Evolutionary conservation across 108 stramenopile genomes (phyloP).

Genomic region (Hondaea fermentalgiana): DNA sequence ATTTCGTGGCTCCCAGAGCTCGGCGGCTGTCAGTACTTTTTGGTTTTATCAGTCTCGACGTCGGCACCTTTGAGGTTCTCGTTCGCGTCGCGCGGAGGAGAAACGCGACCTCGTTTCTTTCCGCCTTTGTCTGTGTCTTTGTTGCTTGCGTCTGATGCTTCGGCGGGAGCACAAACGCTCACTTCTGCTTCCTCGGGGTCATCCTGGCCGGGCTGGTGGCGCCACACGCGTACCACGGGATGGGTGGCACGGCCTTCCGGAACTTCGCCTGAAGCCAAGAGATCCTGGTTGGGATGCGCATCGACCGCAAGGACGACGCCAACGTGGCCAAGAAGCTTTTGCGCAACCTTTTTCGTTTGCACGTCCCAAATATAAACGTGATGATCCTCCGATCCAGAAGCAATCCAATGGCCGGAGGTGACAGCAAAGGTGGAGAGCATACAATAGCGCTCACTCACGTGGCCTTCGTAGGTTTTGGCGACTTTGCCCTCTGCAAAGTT

Average conservation of each 20-base stretch:
- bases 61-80: too few relatives aligned
- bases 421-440: conserved; percentile 58
- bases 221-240: not conserved
- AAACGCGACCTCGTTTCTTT: too few relatives aligned
- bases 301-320: not conserved
- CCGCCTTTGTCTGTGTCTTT: too few relatives aligned
- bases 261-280: not conserved
- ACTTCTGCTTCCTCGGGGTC: not conserved
- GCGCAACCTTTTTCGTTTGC: not conserved
- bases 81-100: too few relatives aligned
- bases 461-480: conserved; percentile 47
- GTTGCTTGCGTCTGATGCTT: not conserved
- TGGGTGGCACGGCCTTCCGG: not conserved
- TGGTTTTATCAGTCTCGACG: too few relatives aligned
- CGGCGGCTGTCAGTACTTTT: too few relatives aligned
- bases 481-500: conserved; percentile 39
- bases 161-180: not conserved
- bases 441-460: conserved; percentile 64
- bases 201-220: not conserved
- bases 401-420: conserved; percentile 55
- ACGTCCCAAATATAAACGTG: conserved; percentile 3
- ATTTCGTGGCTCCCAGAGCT: too few relatives aligned
- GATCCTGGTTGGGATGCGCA: not conserved
- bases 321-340: not conserved
- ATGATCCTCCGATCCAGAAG: conserved; percentile 49